These are phyloP conservation scores for Xylariaceae sp. DNA, from an alignment of 2,329 filamentous ascomycete species.

Conservation along the genomic window DNA sequence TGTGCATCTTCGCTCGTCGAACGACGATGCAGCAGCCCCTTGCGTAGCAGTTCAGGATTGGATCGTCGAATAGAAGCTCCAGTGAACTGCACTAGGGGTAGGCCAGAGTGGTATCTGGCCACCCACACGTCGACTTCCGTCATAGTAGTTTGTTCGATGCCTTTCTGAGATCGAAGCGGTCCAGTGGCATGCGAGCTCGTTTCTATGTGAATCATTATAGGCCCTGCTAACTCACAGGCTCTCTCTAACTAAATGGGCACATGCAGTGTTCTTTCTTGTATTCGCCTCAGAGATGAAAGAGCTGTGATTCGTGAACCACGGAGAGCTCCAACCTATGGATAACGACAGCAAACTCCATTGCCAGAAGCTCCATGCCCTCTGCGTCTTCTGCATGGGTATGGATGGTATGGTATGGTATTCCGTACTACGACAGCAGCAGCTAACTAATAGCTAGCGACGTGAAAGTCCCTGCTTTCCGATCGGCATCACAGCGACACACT, in stretches of 20 bases:
- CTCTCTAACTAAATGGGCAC: too few relatives aligned
- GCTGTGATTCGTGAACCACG: too few relatives aligned
- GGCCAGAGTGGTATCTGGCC: not conserved
- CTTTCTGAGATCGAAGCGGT: not conserved
- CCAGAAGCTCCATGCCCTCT: constrained; percentile 16
- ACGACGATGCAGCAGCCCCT: not conserved
- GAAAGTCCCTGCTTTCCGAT: constrained; percentile 15
- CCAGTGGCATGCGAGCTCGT: not conserved
- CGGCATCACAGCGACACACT: constrained; percentile 5
- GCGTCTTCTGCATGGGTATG: not conserved
- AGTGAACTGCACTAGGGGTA: too few relatives aligned
- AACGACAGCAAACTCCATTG: too few relatives aligned
- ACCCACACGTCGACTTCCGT: not conserved
- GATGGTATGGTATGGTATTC: too few relatives aligned
- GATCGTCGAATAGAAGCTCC: not conserved
- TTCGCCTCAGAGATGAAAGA: too few relatives aligned
- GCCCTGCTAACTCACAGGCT: too few relatives aligned
- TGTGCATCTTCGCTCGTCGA: constrained; percentile 4
- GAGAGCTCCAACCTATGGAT: too few relatives aligned
- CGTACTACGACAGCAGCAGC: too few relatives aligned
- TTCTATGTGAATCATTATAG: too few relatives aligned
- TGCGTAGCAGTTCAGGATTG: constrained; percentile 1
- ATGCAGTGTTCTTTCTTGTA: too few relatives aligned
- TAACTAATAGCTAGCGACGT: not conserved
- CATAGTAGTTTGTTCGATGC: too few relatives aligned